Conservation (phyloP, 2,329 filamentous ascomycete genomes). For the Plectosphaerella cucumerina region DNA sequence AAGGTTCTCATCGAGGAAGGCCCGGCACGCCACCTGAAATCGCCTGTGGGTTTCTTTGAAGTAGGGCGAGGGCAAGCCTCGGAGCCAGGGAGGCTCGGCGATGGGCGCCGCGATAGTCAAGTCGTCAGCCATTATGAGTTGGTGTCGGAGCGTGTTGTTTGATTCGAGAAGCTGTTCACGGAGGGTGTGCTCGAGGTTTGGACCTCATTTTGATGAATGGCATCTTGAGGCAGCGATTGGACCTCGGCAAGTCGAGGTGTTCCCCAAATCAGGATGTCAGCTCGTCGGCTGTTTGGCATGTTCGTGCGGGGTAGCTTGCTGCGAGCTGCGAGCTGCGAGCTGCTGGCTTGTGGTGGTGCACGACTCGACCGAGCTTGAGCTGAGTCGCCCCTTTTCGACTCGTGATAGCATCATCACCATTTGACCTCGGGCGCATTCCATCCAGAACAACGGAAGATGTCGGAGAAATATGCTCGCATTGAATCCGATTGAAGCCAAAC, state of each 20-base stretch:
- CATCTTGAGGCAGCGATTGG: not conserved
- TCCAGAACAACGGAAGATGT: no score
- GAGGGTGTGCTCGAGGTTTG: not conserved
- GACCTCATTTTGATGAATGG: not conserved
- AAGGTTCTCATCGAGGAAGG: constrained; percentile 61
- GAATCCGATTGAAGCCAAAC: no score
- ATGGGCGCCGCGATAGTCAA: constrained; percentile 48
- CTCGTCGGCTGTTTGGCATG: not conserved
- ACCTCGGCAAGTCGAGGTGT: not conserved
- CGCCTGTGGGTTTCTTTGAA: constrained; percentile 60
- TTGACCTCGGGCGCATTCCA: no score
- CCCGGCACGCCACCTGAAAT: constrained; percentile 66
- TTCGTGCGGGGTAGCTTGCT: not conserved
- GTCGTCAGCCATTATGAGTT: constrained; percentile 2
- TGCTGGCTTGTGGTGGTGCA: no score
- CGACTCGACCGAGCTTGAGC: no score
- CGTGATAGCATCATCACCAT: no score
- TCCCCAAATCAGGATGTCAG: not conserved
- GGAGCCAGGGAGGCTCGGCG: constrained; percentile 68
- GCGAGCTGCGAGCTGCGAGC: no score
- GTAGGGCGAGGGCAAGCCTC: constrained; percentile 67
- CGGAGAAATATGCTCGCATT: no score
- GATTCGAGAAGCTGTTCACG: not conserved
- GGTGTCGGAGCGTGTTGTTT: not conserved
- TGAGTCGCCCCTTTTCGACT: no score